Base-by-base conservation (phyloP, 2,329 filamentous ascomycete species). In the Hypomyces rosellus region DNA sequence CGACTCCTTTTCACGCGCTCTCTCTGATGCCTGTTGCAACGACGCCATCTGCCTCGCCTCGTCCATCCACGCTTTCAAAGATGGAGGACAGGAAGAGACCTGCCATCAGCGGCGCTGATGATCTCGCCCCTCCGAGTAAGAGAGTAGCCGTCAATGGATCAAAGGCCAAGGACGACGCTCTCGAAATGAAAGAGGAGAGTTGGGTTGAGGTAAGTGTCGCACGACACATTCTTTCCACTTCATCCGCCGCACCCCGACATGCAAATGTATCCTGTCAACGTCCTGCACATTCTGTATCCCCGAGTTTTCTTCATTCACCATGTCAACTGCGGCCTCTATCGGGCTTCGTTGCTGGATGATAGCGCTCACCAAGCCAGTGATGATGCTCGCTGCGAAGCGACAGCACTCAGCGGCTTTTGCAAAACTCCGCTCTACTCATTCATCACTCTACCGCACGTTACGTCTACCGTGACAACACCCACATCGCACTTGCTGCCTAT, bases 41-140 rank as follows among this genome's bases (percentile, higher is more conserved):
- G 74, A 80, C 82, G 61, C 78, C 79, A 69, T 80, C 83, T 72
- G 78, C 85, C 71, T 71, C 74, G 67, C 79, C 85, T 78, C 82
- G 84, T 81, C 82, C 87, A 77, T 86, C 89, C 75, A 84, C 84
- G 80, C 79, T 88, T 74, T 77, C 84, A 77, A 96, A 93, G 82
- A 99, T 97, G 92, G 93, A 99, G 81, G 93, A 97, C 78, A 89
- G 93, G 82, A 99, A 99, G 82, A 85, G 93, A 82, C 87, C 90
- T 66, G 88, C 90, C 66, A 80, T 86, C 61, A 80, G 82, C 71
- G 87, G 86, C 66, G 75, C 82, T 64, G 88, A 93, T 69, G 89
- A 96, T 61, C 76, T 88, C 65, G 88, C 87, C 58, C 92, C 92
- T 59, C 91, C 92, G 18, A 87, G 84, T 65, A 99, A 97, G 78